Percentiles rank a stretch among this genome's conserved stretches.
Evolutionary conservation across 2,329 filamentous ascomycete species (phyloP).

Genomic region (Lojkania enalia): DNA sequence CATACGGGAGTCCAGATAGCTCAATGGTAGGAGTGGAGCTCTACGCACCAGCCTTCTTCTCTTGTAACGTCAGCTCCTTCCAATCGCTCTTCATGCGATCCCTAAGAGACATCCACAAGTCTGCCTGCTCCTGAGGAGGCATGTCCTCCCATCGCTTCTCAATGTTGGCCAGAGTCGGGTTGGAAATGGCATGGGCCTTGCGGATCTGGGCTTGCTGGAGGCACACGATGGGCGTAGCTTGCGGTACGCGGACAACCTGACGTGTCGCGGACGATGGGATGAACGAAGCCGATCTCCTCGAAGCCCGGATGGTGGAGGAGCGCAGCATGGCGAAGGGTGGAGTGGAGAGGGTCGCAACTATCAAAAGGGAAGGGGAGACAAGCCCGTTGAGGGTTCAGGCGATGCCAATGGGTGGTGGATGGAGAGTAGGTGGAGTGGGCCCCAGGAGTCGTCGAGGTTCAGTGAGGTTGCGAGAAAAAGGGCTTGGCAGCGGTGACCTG

Average conservation of each 20-base stretch:
- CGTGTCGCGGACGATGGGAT: constrained; percentile 40
- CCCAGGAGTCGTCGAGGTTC: constrained; percentile 18
- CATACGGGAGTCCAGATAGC: constrained; percentile 25
- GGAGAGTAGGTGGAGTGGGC: constrained; percentile 31
- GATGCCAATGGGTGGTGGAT: constrained; percentile 44
- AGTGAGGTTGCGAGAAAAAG: not conserved
- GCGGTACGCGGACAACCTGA: constrained; percentile 33
- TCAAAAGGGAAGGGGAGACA: constrained; percentile 33
- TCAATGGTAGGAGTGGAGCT: constrained; percentile 16
- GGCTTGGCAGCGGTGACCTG: not conserved
- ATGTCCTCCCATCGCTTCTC: constrained; percentile 99
- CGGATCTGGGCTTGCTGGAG: constrained; percentile 55
- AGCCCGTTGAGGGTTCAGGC: constrained; percentile 41
- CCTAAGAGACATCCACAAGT: constrained; percentile 97
- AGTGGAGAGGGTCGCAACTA: constrained; percentile 45
- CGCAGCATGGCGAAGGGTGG: constrained; percentile 44
- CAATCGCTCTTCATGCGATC: constrained; percentile 99
- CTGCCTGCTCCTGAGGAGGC: constrained; percentile 98
- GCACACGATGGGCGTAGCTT: constrained; percentile 43
- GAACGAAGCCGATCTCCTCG: constrained; percentile 41
- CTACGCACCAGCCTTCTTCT: constrained; percentile 98
- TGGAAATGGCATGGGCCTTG: constrained; percentile 91
- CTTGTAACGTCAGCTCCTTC: constrained; percentile 90
- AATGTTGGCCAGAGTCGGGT: constrained; percentile 95
- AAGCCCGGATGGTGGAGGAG: constrained; percentile 45